Evolutionary conservation across 2,329 filamentous ascomycete species (phyloP).

Genomic region (Macrophomina pseudophaseolina): DNA sequence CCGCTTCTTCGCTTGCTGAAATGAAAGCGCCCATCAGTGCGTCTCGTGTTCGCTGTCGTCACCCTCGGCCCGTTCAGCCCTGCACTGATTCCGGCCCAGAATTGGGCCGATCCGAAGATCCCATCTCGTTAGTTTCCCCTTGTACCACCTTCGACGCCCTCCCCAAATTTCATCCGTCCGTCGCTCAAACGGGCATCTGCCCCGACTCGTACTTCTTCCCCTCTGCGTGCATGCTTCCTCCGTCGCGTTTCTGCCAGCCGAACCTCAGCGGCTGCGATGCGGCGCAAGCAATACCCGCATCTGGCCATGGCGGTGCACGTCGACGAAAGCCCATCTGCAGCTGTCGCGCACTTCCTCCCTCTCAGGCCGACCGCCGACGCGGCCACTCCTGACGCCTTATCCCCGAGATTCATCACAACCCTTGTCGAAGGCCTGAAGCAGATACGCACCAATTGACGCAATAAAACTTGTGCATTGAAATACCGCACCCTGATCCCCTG

Average conservation of each 20-base stretch:
- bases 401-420: neutral
- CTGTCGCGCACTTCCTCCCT: neutral
- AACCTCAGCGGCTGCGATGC: neutral
- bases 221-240: neutral
- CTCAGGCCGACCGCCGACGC: neutral
- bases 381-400: neutral
- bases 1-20: constrained; percentile 11
- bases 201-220: too few relatives aligned
- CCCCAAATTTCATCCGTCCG: neutral
- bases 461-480: constrained; percentile 7
- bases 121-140: neutral
- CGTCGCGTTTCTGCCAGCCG: neutral
- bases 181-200: neutral
- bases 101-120: constrained; percentile 8
- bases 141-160: neutral
- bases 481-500: neutral
- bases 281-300: neutral
- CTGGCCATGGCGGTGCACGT: neutral
- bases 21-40: neutral
- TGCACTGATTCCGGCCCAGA: neutral
- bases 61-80: constrained; percentile 3
- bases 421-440: neutral
- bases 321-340: neutral
- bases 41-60: constrained; percentile 11
- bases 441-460: neutral